Evolutionary conservation across 371 early-diverging fungal species (phyloP).

Genomic region (Quaeritorhiza haematococci): DNA sequence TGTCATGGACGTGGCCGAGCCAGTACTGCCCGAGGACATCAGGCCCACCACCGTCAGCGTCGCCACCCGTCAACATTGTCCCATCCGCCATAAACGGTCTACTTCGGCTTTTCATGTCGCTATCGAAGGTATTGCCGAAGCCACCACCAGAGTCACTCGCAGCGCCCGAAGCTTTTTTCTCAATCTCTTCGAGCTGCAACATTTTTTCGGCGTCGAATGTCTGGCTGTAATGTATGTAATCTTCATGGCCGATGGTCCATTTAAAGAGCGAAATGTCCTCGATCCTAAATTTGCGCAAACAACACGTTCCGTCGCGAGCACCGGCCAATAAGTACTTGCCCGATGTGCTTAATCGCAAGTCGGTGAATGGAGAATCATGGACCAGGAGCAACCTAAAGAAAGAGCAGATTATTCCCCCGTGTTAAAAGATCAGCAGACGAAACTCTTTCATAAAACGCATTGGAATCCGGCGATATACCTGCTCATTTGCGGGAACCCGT

Average conservation of each 20-base stretch:
- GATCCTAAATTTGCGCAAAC: constrained; percentile 28
- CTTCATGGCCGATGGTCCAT: constrained; percentile 36
- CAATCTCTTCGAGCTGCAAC: too few species aligned
- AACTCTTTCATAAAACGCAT: too few species aligned
- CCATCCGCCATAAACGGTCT: neutral
- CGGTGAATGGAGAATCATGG: constrained; percentile 27
- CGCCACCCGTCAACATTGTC: neutral
- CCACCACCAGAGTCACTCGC: too few species aligned
- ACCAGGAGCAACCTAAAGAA: constrained; percentile 29
- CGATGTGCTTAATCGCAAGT: constrained; percentile 28
- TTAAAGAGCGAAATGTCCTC: constrained; percentile 31
- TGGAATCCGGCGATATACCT: constrained; percentile 14
- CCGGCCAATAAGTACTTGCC: constrained; percentile 38
- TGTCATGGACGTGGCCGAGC: constrained; percentile 42
- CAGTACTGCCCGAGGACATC: constrained; percentile 35
- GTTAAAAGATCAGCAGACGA: neutral
- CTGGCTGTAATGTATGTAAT: too few species aligned
- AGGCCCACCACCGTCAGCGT: neutral
- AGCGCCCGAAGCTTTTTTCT: too few species aligned
- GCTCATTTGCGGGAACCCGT: constrained; percentile 24
- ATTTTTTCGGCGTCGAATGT: too few species aligned
- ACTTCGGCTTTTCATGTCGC: neutral
- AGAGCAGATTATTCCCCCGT: neutral
- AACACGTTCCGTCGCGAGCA: constrained; percentile 34
- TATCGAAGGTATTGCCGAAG: too few species aligned